A percentile compares a stretch with the other conserved stretches of the same genome.
These are phyloP conservation scores for Ophiocordyceps camponoti-saundersi DNA, from an alignment of 2,329 filamentous ascomycete species.

Conservation along the genomic window DNA sequence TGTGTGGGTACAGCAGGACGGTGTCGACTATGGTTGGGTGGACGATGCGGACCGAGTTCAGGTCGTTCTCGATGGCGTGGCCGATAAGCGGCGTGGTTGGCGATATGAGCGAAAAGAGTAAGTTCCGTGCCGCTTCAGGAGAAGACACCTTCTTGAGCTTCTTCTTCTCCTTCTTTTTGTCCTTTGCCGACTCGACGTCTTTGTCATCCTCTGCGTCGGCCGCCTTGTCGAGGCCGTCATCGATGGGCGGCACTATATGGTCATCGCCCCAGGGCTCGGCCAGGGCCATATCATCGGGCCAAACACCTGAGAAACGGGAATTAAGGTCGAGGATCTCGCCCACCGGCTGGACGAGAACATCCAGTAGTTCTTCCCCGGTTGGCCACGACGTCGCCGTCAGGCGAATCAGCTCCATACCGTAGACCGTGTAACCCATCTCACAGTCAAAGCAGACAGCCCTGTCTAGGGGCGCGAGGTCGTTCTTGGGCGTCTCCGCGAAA, in stretches of 20 bases:
- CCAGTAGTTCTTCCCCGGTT: conserved; percentile 53
- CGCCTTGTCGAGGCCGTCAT: conserved; percentile 6
- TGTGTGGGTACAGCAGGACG: conserved; percentile 67
- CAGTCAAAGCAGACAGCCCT: conserved; percentile 79
- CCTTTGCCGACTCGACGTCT: conserved; percentile 12
- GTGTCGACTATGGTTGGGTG: conserved; percentile 80
- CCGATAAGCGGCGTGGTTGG: conserved; percentile 74
- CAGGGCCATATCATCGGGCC: conserved; percentile 54
- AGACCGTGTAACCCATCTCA: conserved; percentile 90
- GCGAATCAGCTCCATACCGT: conserved; percentile 77
- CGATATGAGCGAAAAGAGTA: conserved; percentile 61
- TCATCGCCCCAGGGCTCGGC: conserved; percentile 38
- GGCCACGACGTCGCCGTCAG: conserved; percentile 85
- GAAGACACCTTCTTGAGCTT: conserved; percentile 58
- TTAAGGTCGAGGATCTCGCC: conserved; percentile 84
- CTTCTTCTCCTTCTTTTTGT: conserved; percentile 22
- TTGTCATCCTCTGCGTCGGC: conserved; percentile 11
- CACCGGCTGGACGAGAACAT: conserved; percentile 69
- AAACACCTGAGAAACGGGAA: conserved; percentile 79
- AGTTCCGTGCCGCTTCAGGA: conserved; percentile 53
- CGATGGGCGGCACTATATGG: conserved; percentile 9
- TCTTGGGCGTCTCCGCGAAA: conserved; percentile 61
- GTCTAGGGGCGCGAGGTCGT: conserved; percentile 28
- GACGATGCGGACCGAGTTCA: conserved; percentile 70
- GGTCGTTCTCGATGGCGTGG: conserved; percentile 88